Base-by-base conservation (phyloP, 306 rosid genomes). In the Cucumis cinereus region DNA sequence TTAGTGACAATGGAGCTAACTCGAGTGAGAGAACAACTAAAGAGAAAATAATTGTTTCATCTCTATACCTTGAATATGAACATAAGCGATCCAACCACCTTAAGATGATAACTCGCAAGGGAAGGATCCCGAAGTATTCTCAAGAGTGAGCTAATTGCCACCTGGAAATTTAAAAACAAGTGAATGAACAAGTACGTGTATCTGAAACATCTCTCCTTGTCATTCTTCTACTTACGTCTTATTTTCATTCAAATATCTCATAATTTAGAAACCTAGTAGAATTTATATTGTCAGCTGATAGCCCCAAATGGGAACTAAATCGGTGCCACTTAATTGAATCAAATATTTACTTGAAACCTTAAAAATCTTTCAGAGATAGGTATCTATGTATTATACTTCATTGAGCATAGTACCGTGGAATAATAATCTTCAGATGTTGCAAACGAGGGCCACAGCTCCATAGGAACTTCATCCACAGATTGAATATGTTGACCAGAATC, bases 101-200 rank as follows among this genome's bases (percentile, higher is more conserved):
- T 90, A 62, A 84, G 80, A 83, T 94, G 99, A 84, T 91, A 90
- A 81, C 85, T 94, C 77, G 91, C 92, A 82, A 94, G 97, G 23
- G 97, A 94, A 62, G 99, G 95, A 78, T 94, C 99, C 85, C 99
- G 90, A 82, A 94, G 87, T 85, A 94, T 94, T 77, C 97, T 93
- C 93, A 94, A 89, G 63, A 94, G 99, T 74, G 97, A 94, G 85
- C 90, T 94, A 82, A 94, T 94, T 0, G 99, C 96, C 86, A 94
- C 99, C 99, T 94, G 79, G 14, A 69, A 14, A 70, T 47, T 45
- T 24, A 24, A 47, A 70, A 13, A 16, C 5, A 69, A 22, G 40
- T 45, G 38, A 69, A 69, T 24, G 26, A 82, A 62, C 47, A 60
- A 66, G 61, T 36, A 79, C 67, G 22, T 7, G 17, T 45, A 69